Evolutionary conservation across 176 grass and related monocot species (phyloP), one percentile per base, ranked within the genome.

Genomic region (Bromus sterilis): DNA sequence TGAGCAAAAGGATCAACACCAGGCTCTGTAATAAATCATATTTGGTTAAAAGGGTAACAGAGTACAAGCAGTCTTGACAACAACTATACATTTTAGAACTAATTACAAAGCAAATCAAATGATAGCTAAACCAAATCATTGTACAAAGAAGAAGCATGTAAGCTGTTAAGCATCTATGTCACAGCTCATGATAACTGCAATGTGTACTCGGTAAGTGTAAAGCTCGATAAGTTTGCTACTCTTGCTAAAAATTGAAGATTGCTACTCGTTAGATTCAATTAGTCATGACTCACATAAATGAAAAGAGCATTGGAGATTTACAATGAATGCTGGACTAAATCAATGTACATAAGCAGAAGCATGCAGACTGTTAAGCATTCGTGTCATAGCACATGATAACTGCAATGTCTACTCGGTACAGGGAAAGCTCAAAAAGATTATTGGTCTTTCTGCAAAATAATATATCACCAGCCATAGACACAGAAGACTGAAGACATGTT

Each of bases 1-100:
- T 93, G 87, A 9, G 82, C 89, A 86, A 96, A 99, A 70, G 97
- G 93, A 85, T 99, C 97, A 74, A 83, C 87, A 78, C 89, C 97
- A 65, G 86, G 87, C 75, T 90, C 97, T 99, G 83, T 23, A 59
- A 28, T 55, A 75, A 89, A 3, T 8, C 69, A 80, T n/a, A n/a
- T 1, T 51, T n/a, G 28, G 69, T 58, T 25, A 85, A 31, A 42
- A 81, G 49, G 32, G 60, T 71, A 65, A 13, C 30, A 56, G 7
- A 48, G 15, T 20, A 15, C 31, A 43, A 71, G 43, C 7, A 61
- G 37, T 5, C 42, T 42, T 29, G 0, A 21, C 43, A 21, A 46
- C 18, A 82, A 4, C 62, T 20, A 55, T 20, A 20, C 36, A 82
- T 44, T 76, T 16, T 23, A 58, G 8, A 49, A 58, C 2, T 60